Evolutionary conservation across 371 early-diverging fungal genomes (phyloP).

Genomic region (Mucor circinelloides): DNA sequence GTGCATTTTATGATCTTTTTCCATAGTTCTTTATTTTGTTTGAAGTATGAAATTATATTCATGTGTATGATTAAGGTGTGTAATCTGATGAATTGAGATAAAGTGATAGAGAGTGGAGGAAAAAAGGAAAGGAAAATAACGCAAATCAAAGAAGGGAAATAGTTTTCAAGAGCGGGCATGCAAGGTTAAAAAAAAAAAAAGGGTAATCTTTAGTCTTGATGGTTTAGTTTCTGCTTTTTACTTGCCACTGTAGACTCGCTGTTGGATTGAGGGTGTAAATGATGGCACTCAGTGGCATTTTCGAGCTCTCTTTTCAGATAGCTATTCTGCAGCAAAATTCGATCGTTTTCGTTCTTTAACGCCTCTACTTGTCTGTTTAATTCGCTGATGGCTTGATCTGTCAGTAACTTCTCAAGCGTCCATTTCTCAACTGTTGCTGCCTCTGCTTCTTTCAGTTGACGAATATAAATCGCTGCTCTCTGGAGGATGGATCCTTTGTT

Average conservation of each 20-base stretch:
- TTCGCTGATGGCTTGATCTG: slow-evolving; percentile 67
- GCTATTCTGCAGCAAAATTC: slow-evolving; percentile 15
- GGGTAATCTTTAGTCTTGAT: slow-evolving; percentile 7
- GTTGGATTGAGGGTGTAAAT: background rate
- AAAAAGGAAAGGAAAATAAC: background rate
- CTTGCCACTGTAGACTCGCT: background rate
- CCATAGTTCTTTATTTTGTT: slow-evolving; percentile 23
- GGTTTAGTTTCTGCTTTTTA: slow-evolving; percentile 5
- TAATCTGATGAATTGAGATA: background rate
- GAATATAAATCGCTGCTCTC: slow-evolving; percentile 84
- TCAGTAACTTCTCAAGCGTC: slow-evolving; percentile 69
- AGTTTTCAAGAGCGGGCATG: background rate
- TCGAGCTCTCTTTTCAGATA: slow-evolving; percentile 23
- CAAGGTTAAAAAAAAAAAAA: background rate
- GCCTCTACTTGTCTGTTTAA: slow-evolving; percentile 25
- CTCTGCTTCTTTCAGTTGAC: slow-evolving; percentile 72
- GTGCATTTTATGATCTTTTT: slow-evolving; percentile 45
- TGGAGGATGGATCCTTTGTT: slow-evolving; percentile 88
- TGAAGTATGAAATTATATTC: background rate
- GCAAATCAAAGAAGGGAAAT: background rate
- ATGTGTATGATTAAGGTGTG: background rate
- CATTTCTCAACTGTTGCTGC: slow-evolving; percentile 61
- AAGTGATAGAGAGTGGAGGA: background rate
- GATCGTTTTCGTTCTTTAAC: slow-evolving; percentile 23
- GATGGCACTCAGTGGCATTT: background rate